phyloP scores from a whole-genome alignment of 306 rosid genomes.

The Carpinus fangiana region DNA sequence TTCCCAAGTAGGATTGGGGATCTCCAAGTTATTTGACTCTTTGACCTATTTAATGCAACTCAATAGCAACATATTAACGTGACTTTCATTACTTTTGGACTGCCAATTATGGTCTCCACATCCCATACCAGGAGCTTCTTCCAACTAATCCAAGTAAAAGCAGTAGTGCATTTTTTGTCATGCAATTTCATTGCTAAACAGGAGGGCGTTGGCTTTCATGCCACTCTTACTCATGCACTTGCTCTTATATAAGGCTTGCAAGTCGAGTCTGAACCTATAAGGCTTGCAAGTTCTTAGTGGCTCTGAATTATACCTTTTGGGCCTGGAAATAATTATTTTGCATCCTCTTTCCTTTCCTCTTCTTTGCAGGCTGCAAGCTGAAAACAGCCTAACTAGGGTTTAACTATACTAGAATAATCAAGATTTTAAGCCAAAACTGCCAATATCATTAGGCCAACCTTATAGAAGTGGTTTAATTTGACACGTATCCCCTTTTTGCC shows the following conservation, averaged over 20 bases:
- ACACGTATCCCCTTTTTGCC: neutral
- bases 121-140: neutral
- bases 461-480: neutral
- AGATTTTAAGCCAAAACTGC: neutral
- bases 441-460: neutral
- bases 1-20: neutral
- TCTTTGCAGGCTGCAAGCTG: neutral
- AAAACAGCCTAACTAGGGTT: neutral
- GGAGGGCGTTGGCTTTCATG: conserved; percentile 2
- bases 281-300: neutral
- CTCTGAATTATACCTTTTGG: neutral
- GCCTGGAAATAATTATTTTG: neutral
- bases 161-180: neutral
- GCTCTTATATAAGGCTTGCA: neutral
- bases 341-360: neutral
- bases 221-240: neutral
- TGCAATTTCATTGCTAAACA: neutral
- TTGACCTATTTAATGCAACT: neutral
- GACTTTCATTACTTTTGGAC: neutral
- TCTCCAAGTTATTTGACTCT: neutral
- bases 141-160: neutral
- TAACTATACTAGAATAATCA: neutral
- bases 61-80: neutral
- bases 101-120: neutral
- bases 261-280: neutral